Evolutionary conservation across 805 yeast species (phyloP), one percentile per base, ranked within the genome.

Genomic region (Metschnikowia lunata): DNA sequence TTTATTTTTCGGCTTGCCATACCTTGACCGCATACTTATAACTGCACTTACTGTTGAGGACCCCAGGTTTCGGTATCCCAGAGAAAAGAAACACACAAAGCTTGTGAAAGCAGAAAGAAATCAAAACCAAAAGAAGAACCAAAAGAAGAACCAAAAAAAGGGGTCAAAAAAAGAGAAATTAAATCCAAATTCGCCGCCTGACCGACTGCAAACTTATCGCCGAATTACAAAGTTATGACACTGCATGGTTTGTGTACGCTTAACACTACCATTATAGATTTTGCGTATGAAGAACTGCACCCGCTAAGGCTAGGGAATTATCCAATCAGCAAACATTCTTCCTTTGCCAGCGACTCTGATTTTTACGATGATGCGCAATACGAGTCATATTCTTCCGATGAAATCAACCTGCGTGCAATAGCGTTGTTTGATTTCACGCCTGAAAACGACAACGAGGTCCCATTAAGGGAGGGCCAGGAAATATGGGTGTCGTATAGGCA

Each of bases 371-470:
- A 45, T 23, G 43, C 44, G 4, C 39, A 26, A 26, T 41, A 40
- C 34, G 39, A 41, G 26, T 27, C 43, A 18, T 51, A 47, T 23
- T 49, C 60, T 26, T 47, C 60, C 35, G 69, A 64, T 34, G 74
- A 68, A 45, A 65, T 72, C 51, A 69, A 72, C 55, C 59, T 72
- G 46, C 72, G 78, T 45, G 99, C 98, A 0, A 71, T 89, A 26
- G 97, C 97, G 0, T 62, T 93, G 37, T 93, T 88, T 61, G 91
- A 90, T 55, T 93, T 93, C 59, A 75, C 69, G 35, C 96, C 98
- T 0, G 98, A 93, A 61, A 93, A 93, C 62, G 96, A 88, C 55
- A 93, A 93, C 63, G 99, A 93, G 58, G 79, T 90, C 36, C 78
- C 75, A 9, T 67, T 93, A 29, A 65, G 58, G 11, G 95, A 85